phyloP scores from a whole-genome alignment of 1,284 basidiomycete species.

The Pseudozyma tsukubaensis region DNA sequence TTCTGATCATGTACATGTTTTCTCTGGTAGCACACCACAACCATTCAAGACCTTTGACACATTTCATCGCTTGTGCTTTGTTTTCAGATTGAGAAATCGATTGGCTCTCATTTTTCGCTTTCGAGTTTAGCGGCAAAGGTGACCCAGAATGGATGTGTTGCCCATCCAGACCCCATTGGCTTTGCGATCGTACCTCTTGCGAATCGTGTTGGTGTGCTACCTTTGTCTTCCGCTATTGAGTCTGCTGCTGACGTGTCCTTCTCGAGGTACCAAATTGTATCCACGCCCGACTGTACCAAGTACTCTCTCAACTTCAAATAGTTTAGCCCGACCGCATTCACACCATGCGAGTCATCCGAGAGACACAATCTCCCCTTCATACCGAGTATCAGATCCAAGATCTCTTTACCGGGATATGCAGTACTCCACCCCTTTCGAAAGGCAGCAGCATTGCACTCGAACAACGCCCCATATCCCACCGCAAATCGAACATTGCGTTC shows the following conservation, averaged over 20 bases:
- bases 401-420: slow-evolving; percentile 82
- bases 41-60: not conserved
- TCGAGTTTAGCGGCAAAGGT: slow-evolving; percentile 16
- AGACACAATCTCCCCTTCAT: slow-evolving; percentile 81
- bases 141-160: slow-evolving; percentile 33
- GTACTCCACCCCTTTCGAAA: slow-evolving; percentile 89
- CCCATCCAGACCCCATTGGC: slow-evolving; percentile 33
- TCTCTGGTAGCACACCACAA: not conserved
- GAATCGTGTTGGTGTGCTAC: slow-evolving; percentile 14
- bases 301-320: slow-evolving; percentile 80
- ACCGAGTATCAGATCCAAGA: slow-evolving; percentile 78
- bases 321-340: slow-evolving; percentile 86
- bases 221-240: not conserved
- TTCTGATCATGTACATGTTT: slow-evolving; percentile 19
- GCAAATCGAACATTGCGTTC: slow-evolving; percentile 82
- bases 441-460: slow-evolving; percentile 92
- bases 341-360: slow-evolving; percentile 96
- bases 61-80: not conserved
- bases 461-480: slow-evolving; percentile 85
- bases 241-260: slow-evolving; percentile 6
- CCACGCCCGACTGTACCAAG: slow-evolving; percentile 75
- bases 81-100: not conserved
- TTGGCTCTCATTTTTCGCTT: not conserved
- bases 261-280: slow-evolving; percentile 78
- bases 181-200: slow-evolving; percentile 37